phyloP scores from a whole-genome alignment of 208 protist genomes.

The Tritrichomonas foetus region DNA sequence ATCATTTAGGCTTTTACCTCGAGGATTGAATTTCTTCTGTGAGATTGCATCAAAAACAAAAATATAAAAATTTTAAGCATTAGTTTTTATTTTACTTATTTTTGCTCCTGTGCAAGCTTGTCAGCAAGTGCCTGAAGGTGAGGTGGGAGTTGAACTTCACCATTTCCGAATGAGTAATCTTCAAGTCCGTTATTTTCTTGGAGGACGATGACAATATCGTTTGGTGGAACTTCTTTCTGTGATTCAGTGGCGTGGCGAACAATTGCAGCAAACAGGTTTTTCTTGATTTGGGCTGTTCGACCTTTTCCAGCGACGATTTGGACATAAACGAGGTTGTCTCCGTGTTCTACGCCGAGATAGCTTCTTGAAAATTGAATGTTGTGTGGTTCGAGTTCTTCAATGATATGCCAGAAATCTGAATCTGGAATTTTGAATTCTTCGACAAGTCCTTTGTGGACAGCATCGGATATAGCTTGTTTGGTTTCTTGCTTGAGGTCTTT shows the following conservation, averaged over 20 bases:
- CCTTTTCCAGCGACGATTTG: neutral
- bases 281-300: neutral
- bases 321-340: neutral
- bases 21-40: no score
- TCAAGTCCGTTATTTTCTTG: neutral
- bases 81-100: no score
- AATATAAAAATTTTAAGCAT: no score
- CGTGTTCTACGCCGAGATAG: neutral
- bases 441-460: neutral
- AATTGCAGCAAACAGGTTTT: neutral
- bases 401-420: constrained; percentile 22
- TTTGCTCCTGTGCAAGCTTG: no score
- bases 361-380: neutral
- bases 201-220: neutral
- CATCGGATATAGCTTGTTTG: neutral
- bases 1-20: no score
- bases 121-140: neutral
- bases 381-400: neutral
- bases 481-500: constrained; percentile 23
- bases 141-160: neutral
- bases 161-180: constrained; percentile 22
- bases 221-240: neutral
- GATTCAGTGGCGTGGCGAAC: neutral
- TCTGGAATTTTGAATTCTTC: constrained; percentile 39
- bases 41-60: no score